Conservation (phyloP, 352 stramenopile genomes). For the Elongisporangium undulatum region DNA sequence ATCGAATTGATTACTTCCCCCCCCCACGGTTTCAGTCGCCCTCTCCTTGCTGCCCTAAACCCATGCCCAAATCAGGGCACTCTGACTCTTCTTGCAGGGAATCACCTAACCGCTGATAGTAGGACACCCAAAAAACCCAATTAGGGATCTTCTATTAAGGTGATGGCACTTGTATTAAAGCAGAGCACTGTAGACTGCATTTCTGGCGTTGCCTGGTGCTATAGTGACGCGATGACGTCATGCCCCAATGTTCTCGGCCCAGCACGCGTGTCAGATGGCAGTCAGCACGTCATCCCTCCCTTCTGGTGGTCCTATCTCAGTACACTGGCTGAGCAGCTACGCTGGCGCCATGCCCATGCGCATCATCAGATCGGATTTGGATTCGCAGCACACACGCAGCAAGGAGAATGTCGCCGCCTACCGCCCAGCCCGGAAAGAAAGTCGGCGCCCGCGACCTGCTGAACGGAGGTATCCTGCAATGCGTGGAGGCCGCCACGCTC, state of each 20-base stretch:
- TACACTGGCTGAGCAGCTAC: background rate
- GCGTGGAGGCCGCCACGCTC: constrained; percentile 84
- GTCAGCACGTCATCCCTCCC: background rate
- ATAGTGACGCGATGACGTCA: background rate
- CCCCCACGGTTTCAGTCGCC: background rate
- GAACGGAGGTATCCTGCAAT: constrained; percentile 83
- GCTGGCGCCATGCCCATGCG: background rate
- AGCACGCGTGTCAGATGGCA: background rate
- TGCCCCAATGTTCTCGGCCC: background rate
- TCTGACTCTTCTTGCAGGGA: background rate
- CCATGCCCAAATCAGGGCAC: background rate
- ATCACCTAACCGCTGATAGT: background rate
- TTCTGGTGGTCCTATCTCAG: background rate
- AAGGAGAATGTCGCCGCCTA: constrained; percentile 24
- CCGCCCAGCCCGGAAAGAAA: constrained; percentile 70
- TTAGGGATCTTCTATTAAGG: background rate
- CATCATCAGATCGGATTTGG: background rate
- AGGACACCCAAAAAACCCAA: background rate
- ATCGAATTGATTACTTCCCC: background rate
- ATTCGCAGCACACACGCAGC: background rate
- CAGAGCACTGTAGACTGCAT: background rate
- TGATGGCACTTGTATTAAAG: background rate
- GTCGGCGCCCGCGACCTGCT: constrained; percentile 72
- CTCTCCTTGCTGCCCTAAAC: background rate
- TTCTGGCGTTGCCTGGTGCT: background rate